A percentile compares a stretch with the other conserved stretches of the same genome.
Conservation (phyloP, 2,329 filamentous ascomycete species). For the Trichoderma afroharzianum region DNA sequence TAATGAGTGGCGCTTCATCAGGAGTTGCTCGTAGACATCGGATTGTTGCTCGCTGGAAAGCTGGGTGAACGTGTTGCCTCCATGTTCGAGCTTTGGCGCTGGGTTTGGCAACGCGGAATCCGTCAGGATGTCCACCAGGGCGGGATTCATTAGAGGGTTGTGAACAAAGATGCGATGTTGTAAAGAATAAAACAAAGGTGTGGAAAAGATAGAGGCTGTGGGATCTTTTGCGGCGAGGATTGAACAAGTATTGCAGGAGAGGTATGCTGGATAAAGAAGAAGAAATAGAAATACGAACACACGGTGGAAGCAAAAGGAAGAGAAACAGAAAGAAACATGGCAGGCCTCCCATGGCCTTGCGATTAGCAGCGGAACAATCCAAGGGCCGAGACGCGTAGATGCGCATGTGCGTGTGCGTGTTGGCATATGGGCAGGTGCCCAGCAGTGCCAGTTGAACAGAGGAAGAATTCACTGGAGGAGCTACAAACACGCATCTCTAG, state of each 20-base stretch:
- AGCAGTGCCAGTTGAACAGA: background rate
- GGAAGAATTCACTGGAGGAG: background rate
- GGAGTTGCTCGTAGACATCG: no score
- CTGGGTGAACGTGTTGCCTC: no score
- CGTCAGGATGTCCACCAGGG: accelerated
- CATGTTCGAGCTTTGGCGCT: background rate
- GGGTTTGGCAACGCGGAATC: background rate
- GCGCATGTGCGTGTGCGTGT: background rate
- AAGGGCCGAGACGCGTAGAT: background rate
- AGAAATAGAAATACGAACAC: background rate
- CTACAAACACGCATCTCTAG: background rate
- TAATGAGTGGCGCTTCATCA: no score
- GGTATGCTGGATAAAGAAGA: background rate
- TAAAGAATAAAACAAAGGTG: background rate
- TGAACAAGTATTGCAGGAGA: background rate
- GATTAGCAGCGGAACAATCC: background rate
- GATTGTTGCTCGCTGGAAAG: no score
- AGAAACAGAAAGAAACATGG: no score
- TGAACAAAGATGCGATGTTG: accelerated
- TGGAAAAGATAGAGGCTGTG: background rate
- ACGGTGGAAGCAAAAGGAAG: background rate
- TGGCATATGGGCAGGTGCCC: background rate
- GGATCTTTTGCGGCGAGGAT: accelerated
- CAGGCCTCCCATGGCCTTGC: background rate
- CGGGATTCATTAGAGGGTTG: background rate